phyloP scores from a whole-genome alignment of 2,329 filamentous ascomycete species.

The Claviceps sp. region DNA sequence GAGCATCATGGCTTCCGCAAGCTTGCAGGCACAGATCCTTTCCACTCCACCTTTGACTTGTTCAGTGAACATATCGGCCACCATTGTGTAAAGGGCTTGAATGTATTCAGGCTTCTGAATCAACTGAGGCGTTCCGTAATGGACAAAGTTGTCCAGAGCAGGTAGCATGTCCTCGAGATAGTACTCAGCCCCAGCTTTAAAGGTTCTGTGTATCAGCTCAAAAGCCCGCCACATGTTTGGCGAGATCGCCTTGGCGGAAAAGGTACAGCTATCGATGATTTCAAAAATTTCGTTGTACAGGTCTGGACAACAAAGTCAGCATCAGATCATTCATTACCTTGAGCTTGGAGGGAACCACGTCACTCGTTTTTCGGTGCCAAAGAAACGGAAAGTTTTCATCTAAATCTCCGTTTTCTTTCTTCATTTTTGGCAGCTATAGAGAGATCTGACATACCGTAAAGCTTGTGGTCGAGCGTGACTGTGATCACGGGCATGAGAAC shows the following conservation, averaged over 20 bases:
- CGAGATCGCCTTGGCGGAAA: slow-evolving; percentile 90
- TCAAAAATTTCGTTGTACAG: slow-evolving; percentile 98
- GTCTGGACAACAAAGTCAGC: slow-evolving; percentile 33
- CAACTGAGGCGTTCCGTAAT: slow-evolving; percentile 73
- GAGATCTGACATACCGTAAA: slow-evolving; percentile 53
- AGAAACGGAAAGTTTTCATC: too few relatives aligned
- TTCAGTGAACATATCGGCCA: slow-evolving; percentile 86
- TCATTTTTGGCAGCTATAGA: neutral
- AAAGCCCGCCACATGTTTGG: slow-evolving; percentile 98
- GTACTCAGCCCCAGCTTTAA: slow-evolving; percentile 91
- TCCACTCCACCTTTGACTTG: slow-evolving; percentile 88
- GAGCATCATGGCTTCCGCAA: slow-evolving; percentile 94
- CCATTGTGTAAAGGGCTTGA: slow-evolving; percentile 83
- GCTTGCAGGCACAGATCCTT: slow-evolving; percentile 91
- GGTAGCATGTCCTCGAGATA: slow-evolving; percentile 99
- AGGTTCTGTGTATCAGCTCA: slow-evolving; percentile 89
- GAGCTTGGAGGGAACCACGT: too few relatives aligned
- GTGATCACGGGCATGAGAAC: slow-evolving; percentile 96
- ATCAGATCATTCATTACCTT: too few relatives aligned
- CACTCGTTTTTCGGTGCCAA: too few relatives aligned
- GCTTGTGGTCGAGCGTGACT: slow-evolving; percentile 92
- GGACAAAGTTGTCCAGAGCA: slow-evolving; percentile 93
- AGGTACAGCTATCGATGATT: slow-evolving; percentile 98
- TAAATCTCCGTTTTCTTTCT: neutral
- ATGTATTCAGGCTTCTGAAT: slow-evolving; percentile 76